A percentile compares a stretch with the other conserved stretches of the same genome.
These are phyloP conservation scores for Fusarium buharicum DNA, from an alignment of 2,329 filamentous ascomycete species.

Conservation along the genomic window DNA sequence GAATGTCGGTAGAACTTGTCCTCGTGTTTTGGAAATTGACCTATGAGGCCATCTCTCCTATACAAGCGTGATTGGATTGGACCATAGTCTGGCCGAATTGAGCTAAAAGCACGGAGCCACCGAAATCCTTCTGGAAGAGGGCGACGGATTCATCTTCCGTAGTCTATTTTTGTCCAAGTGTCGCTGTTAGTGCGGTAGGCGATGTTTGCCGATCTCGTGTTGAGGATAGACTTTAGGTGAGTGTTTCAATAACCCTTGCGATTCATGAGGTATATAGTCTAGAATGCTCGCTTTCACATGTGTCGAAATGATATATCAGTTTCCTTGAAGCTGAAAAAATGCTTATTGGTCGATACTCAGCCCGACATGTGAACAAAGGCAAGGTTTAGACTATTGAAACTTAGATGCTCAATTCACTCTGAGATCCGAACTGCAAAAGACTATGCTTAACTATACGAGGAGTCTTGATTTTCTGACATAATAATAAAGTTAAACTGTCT, in stretches of 20 bases:
- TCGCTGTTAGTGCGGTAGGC: not conserved
- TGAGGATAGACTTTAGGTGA: not conserved
- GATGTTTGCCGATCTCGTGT: not conserved
- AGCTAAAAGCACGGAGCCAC: not conserved
- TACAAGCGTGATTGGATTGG: not conserved
- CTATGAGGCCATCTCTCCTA: constrained; percentile 2
- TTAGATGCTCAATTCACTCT: too few relatives aligned
- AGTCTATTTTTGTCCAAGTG: not conserved
- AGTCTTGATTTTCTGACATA: too few relatives aligned
- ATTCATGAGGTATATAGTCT: not conserved
- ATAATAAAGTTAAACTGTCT: too few relatives aligned
- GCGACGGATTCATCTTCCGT: not conserved
- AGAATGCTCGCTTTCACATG: too few relatives aligned
- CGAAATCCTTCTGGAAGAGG: not conserved
- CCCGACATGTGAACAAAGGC: too few relatives aligned
- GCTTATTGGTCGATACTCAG: too few relatives aligned
- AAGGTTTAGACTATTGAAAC: too few relatives aligned
- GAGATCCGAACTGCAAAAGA: too few relatives aligned
- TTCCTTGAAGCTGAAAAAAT: too few relatives aligned
- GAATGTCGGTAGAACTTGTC: not conserved
- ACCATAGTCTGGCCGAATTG: not conserved
- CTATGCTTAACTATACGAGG: too few relatives aligned
- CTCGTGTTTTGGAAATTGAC: constrained; percentile 10
- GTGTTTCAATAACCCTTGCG: not conserved
- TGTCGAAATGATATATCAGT: too few relatives aligned